Evolutionary conservation across 768 basidiomycete species (phyloP).

Genomic region (Phaeotremella skinneri): DNA sequence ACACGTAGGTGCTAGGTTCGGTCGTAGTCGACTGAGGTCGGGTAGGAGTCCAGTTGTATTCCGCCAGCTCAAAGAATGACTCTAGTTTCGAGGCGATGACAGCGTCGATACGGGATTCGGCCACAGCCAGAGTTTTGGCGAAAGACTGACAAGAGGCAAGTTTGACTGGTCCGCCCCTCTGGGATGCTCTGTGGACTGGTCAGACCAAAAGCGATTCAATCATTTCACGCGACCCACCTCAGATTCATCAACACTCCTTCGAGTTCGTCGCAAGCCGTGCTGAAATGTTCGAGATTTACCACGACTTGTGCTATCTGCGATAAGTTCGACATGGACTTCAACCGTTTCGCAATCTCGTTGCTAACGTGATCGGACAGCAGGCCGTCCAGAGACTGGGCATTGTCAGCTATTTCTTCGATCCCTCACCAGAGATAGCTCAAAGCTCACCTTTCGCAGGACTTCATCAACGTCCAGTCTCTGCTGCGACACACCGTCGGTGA

Average conservation of each 20-base stretch:
- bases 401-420: background rate
- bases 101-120: slow-evolving; percentile 70
- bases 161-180: slow-evolving; percentile 75
- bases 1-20: slow-evolving; percentile 87
- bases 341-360: slow-evolving; percentile 69
- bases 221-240: slow-evolving; percentile 56
- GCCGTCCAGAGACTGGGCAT: slow-evolving; percentile 74
- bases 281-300: slow-evolving; percentile 88
- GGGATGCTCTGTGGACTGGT: slow-evolving; percentile 62
- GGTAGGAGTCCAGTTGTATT: slow-evolving; percentile 82
- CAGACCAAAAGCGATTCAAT: background rate
- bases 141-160: slow-evolving; percentile 66
- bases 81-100: slow-evolving; percentile 89
- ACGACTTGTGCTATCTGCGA: slow-evolving; percentile 91
- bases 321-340: slow-evolving; percentile 71
- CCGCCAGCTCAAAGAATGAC: slow-evolving; percentile 90
- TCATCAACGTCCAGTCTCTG: slow-evolving; percentile 90
- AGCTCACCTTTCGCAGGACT: slow-evolving; percentile 73
- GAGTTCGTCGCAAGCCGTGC: slow-evolving; percentile 76
- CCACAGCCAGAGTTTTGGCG: slow-evolving; percentile 64
- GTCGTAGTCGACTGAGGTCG: slow-evolving; percentile 55
- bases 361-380: slow-evolving; percentile 69
- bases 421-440: background rate
- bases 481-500: slow-evolving; percentile 90
- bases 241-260: slow-evolving; percentile 79